A percentile compares a stretch with the other conserved stretches of the same genome.
Conservation (phyloP, 1,139 yeast species). For the Lodderomyces pseudojiufengensis region DNA sequence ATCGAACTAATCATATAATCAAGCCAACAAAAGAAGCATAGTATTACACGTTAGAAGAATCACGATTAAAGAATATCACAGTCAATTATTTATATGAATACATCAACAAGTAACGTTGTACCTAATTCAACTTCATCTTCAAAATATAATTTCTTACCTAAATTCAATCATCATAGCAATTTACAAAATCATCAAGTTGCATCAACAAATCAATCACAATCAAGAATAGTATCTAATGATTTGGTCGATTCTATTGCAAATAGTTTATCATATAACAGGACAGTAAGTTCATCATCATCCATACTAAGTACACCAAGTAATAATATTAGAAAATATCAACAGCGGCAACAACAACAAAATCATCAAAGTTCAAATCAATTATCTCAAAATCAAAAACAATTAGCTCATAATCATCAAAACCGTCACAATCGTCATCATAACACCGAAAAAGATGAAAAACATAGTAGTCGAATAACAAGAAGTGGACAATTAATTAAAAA, state of each 20-base stretch:
- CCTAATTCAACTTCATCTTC: slow-evolving; percentile 10
- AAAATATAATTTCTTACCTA: slow-evolving; percentile 17
- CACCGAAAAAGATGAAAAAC: slow-evolving; percentile 1
- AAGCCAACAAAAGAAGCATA: too few species aligned
- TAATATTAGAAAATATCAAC: slow-evolving; percentile 24
- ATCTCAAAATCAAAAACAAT: slow-evolving; percentile 11
- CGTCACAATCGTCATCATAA: slow-evolving; percentile 2
- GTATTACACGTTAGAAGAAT: too few species aligned
- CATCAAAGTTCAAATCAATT: too few species aligned
- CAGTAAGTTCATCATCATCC: slow-evolving; percentile 32
- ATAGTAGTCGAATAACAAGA: slow-evolving; percentile 13
- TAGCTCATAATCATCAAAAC: slow-evolving; percentile 12
- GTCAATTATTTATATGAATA: slow-evolving; percentile 5
- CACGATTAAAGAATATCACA: too few species aligned
- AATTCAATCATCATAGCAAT: slow-evolving; percentile 11
- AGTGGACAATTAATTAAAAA: slow-evolving; percentile 26
- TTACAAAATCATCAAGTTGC: neutral
- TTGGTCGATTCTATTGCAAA: slow-evolving; percentile 11
- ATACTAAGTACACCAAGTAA: slow-evolving; percentile 35
- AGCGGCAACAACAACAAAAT: slow-evolving; percentile 15
- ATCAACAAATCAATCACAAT: slow-evolving; percentile 2
- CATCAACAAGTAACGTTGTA: slow-evolving; percentile 3
- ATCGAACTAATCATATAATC: too few species aligned
- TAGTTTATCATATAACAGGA: slow-evolving; percentile 19
- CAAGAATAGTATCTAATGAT: slow-evolving; percentile 8